Evolutionary conservation across 164 flowering plant genomes (phyloP).

Genomic region (Pachysandra terminalis): DNA sequence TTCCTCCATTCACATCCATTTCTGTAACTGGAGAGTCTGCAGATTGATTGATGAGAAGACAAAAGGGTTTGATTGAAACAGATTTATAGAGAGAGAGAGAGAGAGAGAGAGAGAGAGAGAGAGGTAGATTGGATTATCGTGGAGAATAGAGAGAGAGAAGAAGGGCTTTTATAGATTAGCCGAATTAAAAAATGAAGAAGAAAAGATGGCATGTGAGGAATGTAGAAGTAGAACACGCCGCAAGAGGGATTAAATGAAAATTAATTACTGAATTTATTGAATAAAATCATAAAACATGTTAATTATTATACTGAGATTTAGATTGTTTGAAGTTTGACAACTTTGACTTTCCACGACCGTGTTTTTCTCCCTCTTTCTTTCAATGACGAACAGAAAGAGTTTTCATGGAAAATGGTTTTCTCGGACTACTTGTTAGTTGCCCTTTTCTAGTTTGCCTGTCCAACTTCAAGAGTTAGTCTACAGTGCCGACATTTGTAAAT

Average conservation of each 20-base stretch:
- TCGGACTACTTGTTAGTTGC: no score
- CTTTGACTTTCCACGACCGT: slow-evolving; percentile 40
- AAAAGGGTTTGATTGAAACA: neutral
- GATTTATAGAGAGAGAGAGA: slow-evolving; percentile 4
- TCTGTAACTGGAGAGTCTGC: slow-evolving; percentile 9
- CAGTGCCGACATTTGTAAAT: no score
- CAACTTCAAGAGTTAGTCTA: no score
- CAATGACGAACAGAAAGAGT: no score
- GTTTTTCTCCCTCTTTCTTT: neutral
- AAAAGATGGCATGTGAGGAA: slow-evolving; percentile 28
- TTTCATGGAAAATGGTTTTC: no score
- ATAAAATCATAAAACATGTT: neutral
- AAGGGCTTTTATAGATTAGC: slow-evolving; percentile 34
- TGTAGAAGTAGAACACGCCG: slow-evolving; percentile 22
- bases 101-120: slow-evolving; percentile 1
- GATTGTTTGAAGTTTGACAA: slow-evolving; percentile 32
- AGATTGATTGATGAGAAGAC: slow-evolving; percentile 11
- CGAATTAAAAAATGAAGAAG: neutral
- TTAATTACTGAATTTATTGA: no score
- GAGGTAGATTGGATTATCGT: slow-evolving; percentile 1
- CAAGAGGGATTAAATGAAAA: slow-evolving; percentile 15
- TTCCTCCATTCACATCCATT: slow-evolving; percentile 25
- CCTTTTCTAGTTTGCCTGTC: no score
- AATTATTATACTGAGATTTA: slow-evolving; percentile 2
- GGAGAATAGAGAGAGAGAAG: slow-evolving; percentile 30